Conservation (phyloP, 257 asterid species). For the Coffea eugenioides region DNA sequence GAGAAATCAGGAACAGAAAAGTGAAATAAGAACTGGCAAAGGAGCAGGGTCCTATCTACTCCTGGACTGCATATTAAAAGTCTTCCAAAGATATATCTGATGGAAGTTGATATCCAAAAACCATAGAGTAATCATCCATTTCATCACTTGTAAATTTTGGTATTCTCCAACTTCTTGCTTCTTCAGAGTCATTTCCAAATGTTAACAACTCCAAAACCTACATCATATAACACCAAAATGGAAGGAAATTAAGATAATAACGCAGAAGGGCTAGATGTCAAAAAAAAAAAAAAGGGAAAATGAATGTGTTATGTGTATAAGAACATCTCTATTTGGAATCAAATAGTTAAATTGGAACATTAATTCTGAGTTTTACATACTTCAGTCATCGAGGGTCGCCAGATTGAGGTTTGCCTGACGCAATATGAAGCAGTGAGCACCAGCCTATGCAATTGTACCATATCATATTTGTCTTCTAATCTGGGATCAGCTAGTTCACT, state of each 20-base stretch:
- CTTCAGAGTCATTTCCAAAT: conserved; percentile 42
- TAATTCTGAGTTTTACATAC: conserved; percentile 19
- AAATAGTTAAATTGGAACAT: background rate
- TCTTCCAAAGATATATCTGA: conserved; percentile 60
- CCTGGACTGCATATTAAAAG: conserved; percentile 22
- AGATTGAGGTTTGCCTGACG: conserved; percentile 56
- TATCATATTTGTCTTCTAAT: conserved; percentile 54
- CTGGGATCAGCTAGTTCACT: conserved; percentile 67
- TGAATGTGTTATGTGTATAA: too few relatives aligned
- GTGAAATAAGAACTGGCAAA: background rate
- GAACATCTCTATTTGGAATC: background rate
- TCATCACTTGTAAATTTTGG: conserved; percentile 86
- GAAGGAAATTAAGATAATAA: background rate
- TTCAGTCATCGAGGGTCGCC: conserved; percentile 78
- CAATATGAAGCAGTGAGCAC: conserved; percentile 73
- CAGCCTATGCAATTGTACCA: conserved; percentile 59
- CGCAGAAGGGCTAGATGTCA: background rate
- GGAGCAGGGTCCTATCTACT: background rate
- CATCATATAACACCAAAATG: background rate
- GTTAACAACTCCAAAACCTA: conserved; percentile 64
- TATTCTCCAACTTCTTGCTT: conserved; percentile 53
- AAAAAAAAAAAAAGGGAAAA: background rate
- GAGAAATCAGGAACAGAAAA: background rate
- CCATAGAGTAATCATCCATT: conserved; percentile 75
- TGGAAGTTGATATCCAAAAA: conserved; percentile 72